Base-by-base conservation (phyloP, 2,329 filamentous ascomycete species). In the Penicillium sp. region DNA sequence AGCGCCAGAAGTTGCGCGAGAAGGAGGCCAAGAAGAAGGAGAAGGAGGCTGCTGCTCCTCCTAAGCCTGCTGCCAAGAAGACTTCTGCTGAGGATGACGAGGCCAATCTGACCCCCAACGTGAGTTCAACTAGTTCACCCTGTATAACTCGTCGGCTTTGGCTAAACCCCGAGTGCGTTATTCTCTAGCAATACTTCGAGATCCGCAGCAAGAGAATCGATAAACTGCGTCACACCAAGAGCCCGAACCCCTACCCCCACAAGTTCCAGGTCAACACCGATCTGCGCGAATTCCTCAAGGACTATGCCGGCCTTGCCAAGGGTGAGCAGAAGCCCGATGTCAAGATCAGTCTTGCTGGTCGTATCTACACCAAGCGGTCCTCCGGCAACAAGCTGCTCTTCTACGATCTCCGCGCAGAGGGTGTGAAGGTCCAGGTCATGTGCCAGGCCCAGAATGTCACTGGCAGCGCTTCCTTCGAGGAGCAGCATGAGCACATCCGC, bases 241-340 rank as follows among this genome's bases (percentile, higher is more conserved):
- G 86, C 55, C 89, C 90, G 36, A 89, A 93, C 70, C 90, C 90
- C 13, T 96, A 97, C 77, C 94, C 94, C 7, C 93, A 99, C 87
- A 89, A 89, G 83, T 97, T 96, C 83, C 81, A 92, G 54, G 87
- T 91, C 72, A 90, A 88, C 74, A 92, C 91, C 70, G 89, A 94
- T 67, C 81, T 96, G 58, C 82, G 84, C 69, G 85, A 92, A 64
- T 96, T 96, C 74, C 80, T 89, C 66, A 81, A 87, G 66, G 84
- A 95, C 51, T 95, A 90, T 70, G 85, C 85, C 52, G 60, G 69
- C 21, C 85, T 97, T 75, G 91, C 92, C 83, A 95, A 91, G 61
- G 94, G 94, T 67, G 92, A 99, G 75, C 82, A 85, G 60, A 83
- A 86, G 74, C 86, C 89, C 75, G 87, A 92, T 56, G 86, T 87